Evolutionary conservation across 2,329 filamentous ascomycete genomes (phyloP).

Genomic region (Rasamsonia emersonii): DNA sequence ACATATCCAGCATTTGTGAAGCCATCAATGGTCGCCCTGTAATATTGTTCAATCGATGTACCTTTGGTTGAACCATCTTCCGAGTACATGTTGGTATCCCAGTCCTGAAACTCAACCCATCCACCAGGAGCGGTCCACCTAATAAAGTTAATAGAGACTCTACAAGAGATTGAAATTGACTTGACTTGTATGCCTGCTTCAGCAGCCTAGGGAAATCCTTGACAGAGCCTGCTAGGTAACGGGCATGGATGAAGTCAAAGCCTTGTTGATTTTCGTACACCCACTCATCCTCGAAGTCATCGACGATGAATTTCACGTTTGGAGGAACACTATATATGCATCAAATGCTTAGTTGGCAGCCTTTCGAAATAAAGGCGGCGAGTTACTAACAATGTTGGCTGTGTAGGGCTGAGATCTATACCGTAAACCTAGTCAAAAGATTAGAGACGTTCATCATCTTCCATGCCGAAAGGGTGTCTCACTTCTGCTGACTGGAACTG

Average conservation of each 20-base stretch:
- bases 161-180: background rate
- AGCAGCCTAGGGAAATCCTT: conserved; percentile 6
- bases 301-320: conserved; percentile 13
- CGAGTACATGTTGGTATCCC: background rate
- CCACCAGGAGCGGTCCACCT: conserved; percentile 11
- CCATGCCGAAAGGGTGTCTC: background rate
- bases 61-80: background rate
- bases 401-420: background rate
- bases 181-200: background rate
- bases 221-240: conserved; percentile 7
- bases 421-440: background rate
- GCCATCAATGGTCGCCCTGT: background rate
- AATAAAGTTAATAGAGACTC: background rate
- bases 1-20: background rate
- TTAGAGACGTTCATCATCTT: background rate
- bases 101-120: conserved; percentile 10
- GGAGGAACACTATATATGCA: conserved; percentile 11
- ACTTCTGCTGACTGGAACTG: background rate
- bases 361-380: too few relatives aligned
- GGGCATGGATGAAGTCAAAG: conserved; percentile 15
- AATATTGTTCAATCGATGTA: background rate
- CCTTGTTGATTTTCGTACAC: conserved; percentile 9
- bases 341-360: conserved; percentile 8
- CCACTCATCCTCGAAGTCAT: conserved; percentile 12
- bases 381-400: background rate